Percentiles rank a stretch among this genome's conserved stretches.
Evolutionary conservation across 129 eudicot species (phyloP).

Genomic region (Lonicera japonica): DNA sequence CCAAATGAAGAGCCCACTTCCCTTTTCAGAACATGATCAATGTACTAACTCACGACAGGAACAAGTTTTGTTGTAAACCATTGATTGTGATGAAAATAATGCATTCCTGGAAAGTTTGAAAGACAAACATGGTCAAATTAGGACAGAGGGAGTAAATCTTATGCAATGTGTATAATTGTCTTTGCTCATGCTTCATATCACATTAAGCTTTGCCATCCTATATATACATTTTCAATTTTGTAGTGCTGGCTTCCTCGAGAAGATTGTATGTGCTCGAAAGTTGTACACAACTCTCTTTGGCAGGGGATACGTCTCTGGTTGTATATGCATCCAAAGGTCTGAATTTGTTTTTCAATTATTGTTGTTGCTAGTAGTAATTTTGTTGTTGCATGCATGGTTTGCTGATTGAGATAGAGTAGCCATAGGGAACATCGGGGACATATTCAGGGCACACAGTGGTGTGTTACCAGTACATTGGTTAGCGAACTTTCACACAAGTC

Average conservation of each 20-base stretch:
- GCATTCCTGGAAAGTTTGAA: neutral
- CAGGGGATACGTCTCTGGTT: constrained; percentile 68
- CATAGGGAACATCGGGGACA: no score
- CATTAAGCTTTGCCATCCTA: neutral
- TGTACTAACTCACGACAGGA: no score
- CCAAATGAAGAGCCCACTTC: no score
- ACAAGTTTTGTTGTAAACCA: no score
- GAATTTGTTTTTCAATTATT: constrained; percentile 6
- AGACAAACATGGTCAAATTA: no score
- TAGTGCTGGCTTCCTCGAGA: constrained; percentile 96
- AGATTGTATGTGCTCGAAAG: constrained; percentile 85
- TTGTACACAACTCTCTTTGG: constrained; percentile 60
- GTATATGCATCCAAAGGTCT: constrained; percentile 99
- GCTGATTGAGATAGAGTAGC: no score
- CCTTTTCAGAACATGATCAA: no score
- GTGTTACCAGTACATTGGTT: no score
- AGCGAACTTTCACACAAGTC: no score
- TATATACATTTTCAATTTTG: constrained; percentile 7
- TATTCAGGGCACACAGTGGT: no score
- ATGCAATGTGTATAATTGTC: neutral
- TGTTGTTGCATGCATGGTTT: neutral
- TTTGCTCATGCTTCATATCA: neutral
- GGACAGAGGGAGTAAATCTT: neutral
- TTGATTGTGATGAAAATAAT: neutral
- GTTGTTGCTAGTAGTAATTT: neutral